A percentile compares a stretch with the other conserved stretches of the same genome.
Conservation (phyloP, 2,329 filamentous ascomycete species). For the Aspergillus caelatus region DNA sequence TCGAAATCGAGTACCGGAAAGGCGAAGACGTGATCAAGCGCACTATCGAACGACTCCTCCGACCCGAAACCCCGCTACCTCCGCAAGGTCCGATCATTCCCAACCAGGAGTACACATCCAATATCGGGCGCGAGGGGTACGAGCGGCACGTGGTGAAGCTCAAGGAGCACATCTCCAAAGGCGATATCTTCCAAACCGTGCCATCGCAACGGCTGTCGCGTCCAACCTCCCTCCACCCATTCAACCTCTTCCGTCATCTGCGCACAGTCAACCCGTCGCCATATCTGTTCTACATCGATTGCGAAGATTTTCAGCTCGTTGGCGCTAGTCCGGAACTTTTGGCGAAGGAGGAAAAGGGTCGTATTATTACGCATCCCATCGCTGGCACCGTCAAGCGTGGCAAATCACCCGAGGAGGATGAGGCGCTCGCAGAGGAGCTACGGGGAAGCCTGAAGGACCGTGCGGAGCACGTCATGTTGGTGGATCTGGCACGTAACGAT, state of each 20-base stretch:
- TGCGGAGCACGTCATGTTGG: slow-evolving; percentile 95
- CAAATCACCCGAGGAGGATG: slow-evolving; percentile 78
- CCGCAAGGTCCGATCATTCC: slow-evolving; percentile 72
- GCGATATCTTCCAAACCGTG: slow-evolving; percentile 97
- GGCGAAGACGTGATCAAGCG: slow-evolving; percentile 66
- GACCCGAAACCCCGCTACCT: slow-evolving; percentile 75
- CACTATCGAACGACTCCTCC: slow-evolving; percentile 71
- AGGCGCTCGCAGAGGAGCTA: slow-evolving; percentile 74
- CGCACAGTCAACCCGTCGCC: slow-evolving; percentile 97
- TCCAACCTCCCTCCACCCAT: slow-evolving; percentile 88
- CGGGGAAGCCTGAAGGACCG: slow-evolving; percentile 84
- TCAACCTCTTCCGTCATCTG: slow-evolving; percentile 96
- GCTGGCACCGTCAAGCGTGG: slow-evolving; percentile 93
- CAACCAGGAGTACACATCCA: slow-evolving; percentile 82
- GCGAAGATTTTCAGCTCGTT: slow-evolving; percentile 89
- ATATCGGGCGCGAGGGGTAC: slow-evolving; percentile 87
- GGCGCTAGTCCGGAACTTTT: slow-evolving; percentile 93
- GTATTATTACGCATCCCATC: slow-evolving; percentile 95
- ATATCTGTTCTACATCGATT: slow-evolving; percentile 95
- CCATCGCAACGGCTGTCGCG: slow-evolving; percentile 91
- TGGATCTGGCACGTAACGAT: slow-evolving; percentile 94
- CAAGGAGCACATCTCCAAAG: slow-evolving; percentile 86
- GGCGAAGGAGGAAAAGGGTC: slow-evolving; percentile 83
- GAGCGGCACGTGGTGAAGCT: slow-evolving; percentile 82
- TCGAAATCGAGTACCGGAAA: slow-evolving; percentile 71